A percentile compares a stretch with the other conserved stretches of the same genome.
phyloP scores from a whole-genome alignment of 768 basidiomycete species.

The Thelephora aurantiotincta region DNA sequence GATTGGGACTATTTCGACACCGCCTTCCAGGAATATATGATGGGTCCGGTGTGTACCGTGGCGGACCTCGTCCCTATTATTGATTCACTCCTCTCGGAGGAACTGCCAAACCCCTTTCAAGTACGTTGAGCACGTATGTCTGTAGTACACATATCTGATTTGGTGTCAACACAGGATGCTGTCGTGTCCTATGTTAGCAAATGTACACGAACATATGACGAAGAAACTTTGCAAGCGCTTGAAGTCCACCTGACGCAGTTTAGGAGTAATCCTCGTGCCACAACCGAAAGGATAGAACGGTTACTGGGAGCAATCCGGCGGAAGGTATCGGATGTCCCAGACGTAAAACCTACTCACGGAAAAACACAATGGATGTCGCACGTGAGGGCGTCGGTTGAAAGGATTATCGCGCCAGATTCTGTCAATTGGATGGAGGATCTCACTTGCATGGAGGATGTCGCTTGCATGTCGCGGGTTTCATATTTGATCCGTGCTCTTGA shows the following conservation, averaged over 20 bases:
- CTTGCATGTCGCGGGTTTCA: conserved; percentile 22
- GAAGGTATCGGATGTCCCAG: neutral
- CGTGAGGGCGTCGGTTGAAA: conserved; percentile 12
- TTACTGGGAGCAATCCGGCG: neutral
- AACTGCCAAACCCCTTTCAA: conserved; percentile 21
- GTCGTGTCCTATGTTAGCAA: conserved; percentile 16
- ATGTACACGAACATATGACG: conserved; percentile 11
- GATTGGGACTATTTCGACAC: conserved; percentile 20
- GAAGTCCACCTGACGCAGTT: conserved; percentile 3
- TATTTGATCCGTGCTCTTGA: conserved; percentile 30
- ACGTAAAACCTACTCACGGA: neutral
- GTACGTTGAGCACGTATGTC: conserved; percentile 13
- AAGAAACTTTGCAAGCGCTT: conserved; percentile 11
- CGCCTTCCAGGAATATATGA: conserved; percentile 13
- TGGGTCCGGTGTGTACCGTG: conserved; percentile 14
- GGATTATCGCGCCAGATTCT: conserved; percentile 29
- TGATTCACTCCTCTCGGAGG: conserved; percentile 23
- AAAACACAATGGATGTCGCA: conserved; percentile 8
- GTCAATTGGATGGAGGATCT: conserved; percentile 47
- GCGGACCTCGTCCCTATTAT: conserved; percentile 16
- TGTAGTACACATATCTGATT: neutral
- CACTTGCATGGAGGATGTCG: conserved; percentile 31
- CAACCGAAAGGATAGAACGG: neutral
- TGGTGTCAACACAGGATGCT: conserved; percentile 3
- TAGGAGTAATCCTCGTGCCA: neutral